Conservation (phyloP, 192 early-diverging fungal species). For the Backusella sp. region DNA sequence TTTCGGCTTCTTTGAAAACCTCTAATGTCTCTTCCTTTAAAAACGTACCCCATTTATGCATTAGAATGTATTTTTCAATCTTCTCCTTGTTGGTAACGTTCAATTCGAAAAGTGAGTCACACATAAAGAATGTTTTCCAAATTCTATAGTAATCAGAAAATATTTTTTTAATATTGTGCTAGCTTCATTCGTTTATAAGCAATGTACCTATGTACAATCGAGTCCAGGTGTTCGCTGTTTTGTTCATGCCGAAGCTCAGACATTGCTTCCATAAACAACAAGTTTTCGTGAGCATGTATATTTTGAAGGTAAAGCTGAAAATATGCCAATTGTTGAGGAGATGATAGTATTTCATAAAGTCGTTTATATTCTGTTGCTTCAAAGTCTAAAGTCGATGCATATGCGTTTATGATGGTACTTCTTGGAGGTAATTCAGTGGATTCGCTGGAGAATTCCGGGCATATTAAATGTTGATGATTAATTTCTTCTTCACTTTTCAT, state of each 20-base stretch:
- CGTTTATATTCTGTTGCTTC: not conserved
- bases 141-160: constrained; percentile 20
- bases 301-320: constrained; percentile 27
- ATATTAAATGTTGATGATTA: not conserved
- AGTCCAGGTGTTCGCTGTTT: constrained; percentile 1
- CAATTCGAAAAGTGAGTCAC: constrained; percentile 26
- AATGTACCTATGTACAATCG: constrained; percentile 20
- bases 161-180: not conserved
- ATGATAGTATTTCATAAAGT: constrained; percentile 25
- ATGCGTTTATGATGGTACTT: not conserved
- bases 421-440: not conserved
- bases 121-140: constrained; percentile 28
- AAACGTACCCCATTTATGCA: constrained; percentile 16
- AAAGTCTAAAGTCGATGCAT: not conserved
- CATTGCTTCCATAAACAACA: constrained; percentile 35
- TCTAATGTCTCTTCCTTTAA: not conserved
- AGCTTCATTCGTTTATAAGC: not conserved
- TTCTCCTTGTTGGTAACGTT: constrained; percentile 20
- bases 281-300: constrained; percentile 28
- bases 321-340: constrained; percentile 15
- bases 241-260: constrained; percentile 19
- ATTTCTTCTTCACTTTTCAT: not conserved
- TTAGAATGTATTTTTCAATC: constrained; percentile 1
- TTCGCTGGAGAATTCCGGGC: not conserved
- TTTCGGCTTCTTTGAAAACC: constrained; percentile 23